phyloP scores from a whole-genome alignment of 2,329 filamentous ascomycete species.

The Colletotrichum musicola region DNA sequence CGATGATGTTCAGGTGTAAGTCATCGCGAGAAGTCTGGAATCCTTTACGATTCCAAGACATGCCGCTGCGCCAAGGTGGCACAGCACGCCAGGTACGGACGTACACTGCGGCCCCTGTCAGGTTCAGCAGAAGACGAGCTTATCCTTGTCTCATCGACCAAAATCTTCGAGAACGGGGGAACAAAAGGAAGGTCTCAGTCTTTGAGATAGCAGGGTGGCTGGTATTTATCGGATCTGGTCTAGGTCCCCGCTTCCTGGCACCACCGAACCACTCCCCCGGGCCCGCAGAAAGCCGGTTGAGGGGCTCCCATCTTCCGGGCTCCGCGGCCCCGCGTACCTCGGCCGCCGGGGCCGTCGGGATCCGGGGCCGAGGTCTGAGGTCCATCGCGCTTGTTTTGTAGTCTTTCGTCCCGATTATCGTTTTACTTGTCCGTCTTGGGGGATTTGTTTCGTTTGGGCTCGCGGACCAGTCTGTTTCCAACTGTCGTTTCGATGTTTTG shows the following conservation, averaged over 20 bases:
- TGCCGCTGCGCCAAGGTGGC: constrained; percentile 9
- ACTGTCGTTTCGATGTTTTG: no score
- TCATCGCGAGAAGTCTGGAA: background rate
- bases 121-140: no score
- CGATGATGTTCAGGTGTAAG: background rate
- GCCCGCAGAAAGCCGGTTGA: background rate
- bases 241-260: background rate
- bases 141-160: no score
- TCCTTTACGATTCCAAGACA: background rate
- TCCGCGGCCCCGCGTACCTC: background rate
- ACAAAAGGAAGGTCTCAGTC: no score
- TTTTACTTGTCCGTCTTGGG: no score
- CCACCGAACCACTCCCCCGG: no score
- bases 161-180: no score
- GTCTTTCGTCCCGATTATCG: no score
- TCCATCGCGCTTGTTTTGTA: no score
- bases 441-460: no score
- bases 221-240: background rate
- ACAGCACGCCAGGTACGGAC: constrained; percentile 4
- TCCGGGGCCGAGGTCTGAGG: background rate
- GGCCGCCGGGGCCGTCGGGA: background rate
- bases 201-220: no score
- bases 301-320: background rate
- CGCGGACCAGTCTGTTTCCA: no score
- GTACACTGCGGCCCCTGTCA: background rate